Percentiles rank a stretch among this genome's conserved stretches.
Conservation (phyloP, 2,329 filamentous ascomycete species). For the Fusarium sp. region DNA sequence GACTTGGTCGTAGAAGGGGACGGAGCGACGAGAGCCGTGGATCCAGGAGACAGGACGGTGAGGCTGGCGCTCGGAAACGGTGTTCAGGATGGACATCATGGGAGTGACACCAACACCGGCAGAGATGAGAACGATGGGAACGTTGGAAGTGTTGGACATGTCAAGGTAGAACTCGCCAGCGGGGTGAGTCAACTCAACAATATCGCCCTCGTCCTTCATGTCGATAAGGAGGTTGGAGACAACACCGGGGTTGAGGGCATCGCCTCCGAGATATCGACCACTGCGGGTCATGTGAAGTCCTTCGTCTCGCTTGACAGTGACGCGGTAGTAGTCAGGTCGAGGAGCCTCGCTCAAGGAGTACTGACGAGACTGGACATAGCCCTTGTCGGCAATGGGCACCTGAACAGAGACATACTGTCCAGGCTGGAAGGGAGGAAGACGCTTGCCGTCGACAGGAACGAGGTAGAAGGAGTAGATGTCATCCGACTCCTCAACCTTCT, state of each 20-base stretch:
- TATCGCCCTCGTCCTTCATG: conserved; percentile 68
- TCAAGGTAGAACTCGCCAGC: conserved; percentile 70
- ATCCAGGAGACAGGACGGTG: conserved; percentile 67
- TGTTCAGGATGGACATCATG: conserved; percentile 69
- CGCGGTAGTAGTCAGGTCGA: conserved; percentile 70
- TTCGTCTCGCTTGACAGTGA: conserved; percentile 75
- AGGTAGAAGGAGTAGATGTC: conserved; percentile 79
- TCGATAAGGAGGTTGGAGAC: conserved; percentile 78
- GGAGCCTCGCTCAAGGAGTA: conserved; percentile 78
- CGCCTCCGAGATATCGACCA: conserved; percentile 38
- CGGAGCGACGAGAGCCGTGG: conserved; percentile 63
- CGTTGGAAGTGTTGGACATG: conserved; percentile 48
- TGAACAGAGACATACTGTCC: conserved; percentile 79
- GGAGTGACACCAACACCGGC: conserved; percentile 71
- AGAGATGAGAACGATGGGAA: conserved; percentile 67
- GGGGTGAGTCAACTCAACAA: conserved; percentile 74
- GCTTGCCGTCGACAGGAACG: conserved; percentile 67
- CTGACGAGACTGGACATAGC: conserved; percentile 73
- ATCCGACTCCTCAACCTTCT: conserved; percentile 73
- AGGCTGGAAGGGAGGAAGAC: conserved; percentile 72
- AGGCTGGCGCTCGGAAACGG: conserved; percentile 57
- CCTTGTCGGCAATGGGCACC: conserved; percentile 64
- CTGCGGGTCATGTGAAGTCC: conserved; percentile 56
- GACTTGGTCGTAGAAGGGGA: conserved; percentile 66
- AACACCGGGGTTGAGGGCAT: conserved; percentile 65